Evolutionary conservation across 495 filamentous ascomycete species (phyloP), one percentile per base, ranked within the genome.

Genomic region (Xylaria castorea): DNA sequence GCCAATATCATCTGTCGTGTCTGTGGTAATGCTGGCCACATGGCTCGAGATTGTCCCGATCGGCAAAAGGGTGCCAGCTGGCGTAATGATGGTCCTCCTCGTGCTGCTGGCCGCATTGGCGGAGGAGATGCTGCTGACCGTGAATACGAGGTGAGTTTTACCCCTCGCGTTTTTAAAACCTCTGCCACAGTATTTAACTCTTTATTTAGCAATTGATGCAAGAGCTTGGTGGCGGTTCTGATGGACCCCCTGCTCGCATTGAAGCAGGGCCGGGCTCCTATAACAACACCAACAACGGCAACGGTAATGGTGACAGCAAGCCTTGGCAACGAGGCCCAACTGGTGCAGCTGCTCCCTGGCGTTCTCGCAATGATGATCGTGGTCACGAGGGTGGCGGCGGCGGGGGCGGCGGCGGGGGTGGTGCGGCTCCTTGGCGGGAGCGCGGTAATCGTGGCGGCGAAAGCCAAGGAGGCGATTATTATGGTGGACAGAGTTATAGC

Each of bases 1-100:
- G 94, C 97, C 76, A 97, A 94, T 80, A 98, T 98, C 83, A 99
- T 99, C 81, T 99, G 97, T 86, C 95, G 96, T 75, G 93, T 97
- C 77, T 99, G 97, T 83, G 97, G 97, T 67, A 95, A 97, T 76
- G 94, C 94, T 70, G 94, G 94, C 1, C 94, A 97, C 77, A 95
- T 97, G 92, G 94, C 92, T 72, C 89, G 93, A 76, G 94, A 97
- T 85, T 99, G 96, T 85, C 93, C 94, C 30, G 94, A 98, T 78
- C 89, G 94, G 78, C 93, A 95, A 82, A 89, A 93, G 77, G 96
- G 96, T 79, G 89, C 89, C 36, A 94, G 93, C 80, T 98, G 93
- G 94, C 94, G 95, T 71, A 97, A 97, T 76, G 89, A 86, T 53
- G 84, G 87, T 68, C 80, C 79, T 62, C 79, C 79, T 62, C 79